Conservation (phyloP, 306 rosid species). For the Trifolium pratense region DNA sequence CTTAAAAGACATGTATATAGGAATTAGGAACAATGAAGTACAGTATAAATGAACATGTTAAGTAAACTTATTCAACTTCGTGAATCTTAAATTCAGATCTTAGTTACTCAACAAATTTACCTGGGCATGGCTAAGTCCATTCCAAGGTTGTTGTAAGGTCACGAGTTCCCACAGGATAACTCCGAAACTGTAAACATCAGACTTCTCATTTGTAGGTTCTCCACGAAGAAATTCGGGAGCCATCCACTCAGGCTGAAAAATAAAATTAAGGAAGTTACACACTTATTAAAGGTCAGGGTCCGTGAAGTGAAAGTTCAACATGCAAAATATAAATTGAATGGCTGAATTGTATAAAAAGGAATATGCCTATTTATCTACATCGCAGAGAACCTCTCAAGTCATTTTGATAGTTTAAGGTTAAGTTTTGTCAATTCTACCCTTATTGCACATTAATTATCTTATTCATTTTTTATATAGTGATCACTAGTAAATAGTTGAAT, state of each 20-base stretch:
- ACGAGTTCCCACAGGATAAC: slow-evolving; percentile 94
- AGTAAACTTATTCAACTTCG: not conserved
- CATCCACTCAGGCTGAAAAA: slow-evolving; percentile 99
- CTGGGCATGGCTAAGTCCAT: slow-evolving; percentile 92
- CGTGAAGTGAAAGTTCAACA: slow-evolving; percentile 55
- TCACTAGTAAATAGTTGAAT: not conserved
- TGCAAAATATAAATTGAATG: slow-evolving; percentile 57
- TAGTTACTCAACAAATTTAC: slow-evolving; percentile 44
- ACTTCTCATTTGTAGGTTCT: slow-evolving; percentile 93
- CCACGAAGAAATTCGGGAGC: slow-evolving; percentile 99
- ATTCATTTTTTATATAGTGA: not conserved
- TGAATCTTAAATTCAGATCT: slow-evolving; percentile 20
- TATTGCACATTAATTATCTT: not conserved
- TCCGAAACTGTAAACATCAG: slow-evolving; percentile 93
- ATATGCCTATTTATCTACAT: slow-evolving; percentile 28
- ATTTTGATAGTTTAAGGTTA: not conserved
- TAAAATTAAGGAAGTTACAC: slow-evolving; percentile 67
- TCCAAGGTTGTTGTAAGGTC: slow-evolving; percentile 94
- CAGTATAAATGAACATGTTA: not conserved
- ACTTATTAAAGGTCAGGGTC: slow-evolving; percentile 49
- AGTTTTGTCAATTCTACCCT: not conserved
- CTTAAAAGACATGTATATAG: not conserved
- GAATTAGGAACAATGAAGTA: not conserved
- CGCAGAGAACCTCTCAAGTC: slow-evolving; percentile 9
- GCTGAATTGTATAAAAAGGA: slow-evolving; percentile 40